Evolutionary conservation across 1,284 basidiomycete genomes (phyloP).

Genomic region (Rhodotorula sp.): DNA sequence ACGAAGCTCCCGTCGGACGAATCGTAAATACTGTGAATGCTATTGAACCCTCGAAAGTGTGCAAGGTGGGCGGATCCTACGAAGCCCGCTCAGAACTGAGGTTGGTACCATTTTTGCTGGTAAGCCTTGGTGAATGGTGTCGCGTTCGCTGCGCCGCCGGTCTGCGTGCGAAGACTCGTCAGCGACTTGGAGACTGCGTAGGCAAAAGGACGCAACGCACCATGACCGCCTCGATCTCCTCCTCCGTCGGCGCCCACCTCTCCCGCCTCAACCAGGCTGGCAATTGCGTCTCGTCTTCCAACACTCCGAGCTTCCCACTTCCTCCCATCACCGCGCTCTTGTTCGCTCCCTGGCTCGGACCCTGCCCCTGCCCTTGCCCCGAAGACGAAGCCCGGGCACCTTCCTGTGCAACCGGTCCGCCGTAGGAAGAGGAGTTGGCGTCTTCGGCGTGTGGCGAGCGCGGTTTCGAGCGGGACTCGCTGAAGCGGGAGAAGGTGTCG

Average conservation of each 20-base stretch:
- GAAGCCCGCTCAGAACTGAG: slow-evolving; percentile 22
- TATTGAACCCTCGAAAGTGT: neutral
- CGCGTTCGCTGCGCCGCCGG: slow-evolving; percentile 14
- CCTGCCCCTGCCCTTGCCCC: neutral
- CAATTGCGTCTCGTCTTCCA: slow-evolving; percentile 30
- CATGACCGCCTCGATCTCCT: slow-evolving; percentile 35
- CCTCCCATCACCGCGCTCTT: neutral
- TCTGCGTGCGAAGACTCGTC: neutral
- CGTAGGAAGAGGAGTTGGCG: slow-evolving; percentile 8
- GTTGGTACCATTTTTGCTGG: slow-evolving; percentile 37
- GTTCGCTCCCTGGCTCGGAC: too few species aligned
- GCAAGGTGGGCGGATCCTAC: neutral
- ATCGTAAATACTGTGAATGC: neutral
- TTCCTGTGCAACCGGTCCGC: slow-evolving; percentile 7
- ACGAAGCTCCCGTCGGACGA: too few species aligned
- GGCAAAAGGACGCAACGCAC: slow-evolving; percentile 9
- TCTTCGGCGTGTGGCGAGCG: slow-evolving; percentile 1
- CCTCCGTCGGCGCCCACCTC: slow-evolving; percentile 21
- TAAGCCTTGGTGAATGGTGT: slow-evolving; percentile 21
- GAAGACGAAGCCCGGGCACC: neutral
- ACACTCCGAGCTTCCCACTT: neutral
- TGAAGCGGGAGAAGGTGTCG: slow-evolving; percentile 32
- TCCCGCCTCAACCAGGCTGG: slow-evolving; percentile 26
- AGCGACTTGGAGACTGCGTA: too few species aligned
- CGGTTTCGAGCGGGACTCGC: slow-evolving; percentile 12